Conservation (phyloP, 495 filamentous ascomycete genomes). For the Penicillium macrosclerotiorum region DNA sequence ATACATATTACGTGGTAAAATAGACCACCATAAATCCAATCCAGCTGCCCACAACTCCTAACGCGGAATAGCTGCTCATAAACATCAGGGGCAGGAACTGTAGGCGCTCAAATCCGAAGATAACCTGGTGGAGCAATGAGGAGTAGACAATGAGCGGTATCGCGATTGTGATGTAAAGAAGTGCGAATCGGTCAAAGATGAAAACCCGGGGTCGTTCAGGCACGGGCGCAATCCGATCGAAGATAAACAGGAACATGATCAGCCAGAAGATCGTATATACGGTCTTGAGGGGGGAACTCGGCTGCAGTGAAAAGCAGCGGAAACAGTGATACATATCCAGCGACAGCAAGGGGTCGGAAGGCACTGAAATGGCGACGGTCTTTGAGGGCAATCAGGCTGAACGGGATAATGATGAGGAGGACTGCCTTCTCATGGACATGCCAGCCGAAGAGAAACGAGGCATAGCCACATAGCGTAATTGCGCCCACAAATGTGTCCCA, state of each 20-base stretch:
- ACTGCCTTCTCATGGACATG: constrained; percentile 98
- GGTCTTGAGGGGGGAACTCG: constrained; percentile 86
- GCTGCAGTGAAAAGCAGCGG: constrained; percentile 87
- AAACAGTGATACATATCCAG: constrained; percentile 93
- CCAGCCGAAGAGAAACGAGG: constrained; percentile 97
- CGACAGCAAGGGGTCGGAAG: constrained; percentile 87
- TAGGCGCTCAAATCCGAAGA: constrained; percentile 73
- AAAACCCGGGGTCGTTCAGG: constrained; percentile 72
- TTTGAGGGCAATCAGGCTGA: constrained; percentile 88
- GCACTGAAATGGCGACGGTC: constrained; percentile 90
- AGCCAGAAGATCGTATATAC: constrained; percentile 94
- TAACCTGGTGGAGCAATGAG: constrained; percentile 74
- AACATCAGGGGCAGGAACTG: constrained; percentile 97
- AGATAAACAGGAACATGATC: constrained; percentile 76
- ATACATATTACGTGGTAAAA: constrained; percentile 61
- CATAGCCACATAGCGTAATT: constrained; percentile 91
- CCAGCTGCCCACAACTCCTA: constrained; percentile 97
- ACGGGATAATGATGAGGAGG: constrained; percentile 90
- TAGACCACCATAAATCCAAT: constrained; percentile 92
- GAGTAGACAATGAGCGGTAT: constrained; percentile 90
- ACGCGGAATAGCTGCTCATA: constrained; percentile 88
- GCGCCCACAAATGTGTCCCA: constrained; percentile 88
- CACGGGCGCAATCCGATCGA: constrained; percentile 84
- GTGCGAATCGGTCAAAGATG: constrained; percentile 84
- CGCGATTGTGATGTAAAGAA: constrained; percentile 80